Evolutionary conservation across 495 filamentous ascomycete genomes (phyloP).

Genomic region (Ascodesmis nigricans): DNA sequence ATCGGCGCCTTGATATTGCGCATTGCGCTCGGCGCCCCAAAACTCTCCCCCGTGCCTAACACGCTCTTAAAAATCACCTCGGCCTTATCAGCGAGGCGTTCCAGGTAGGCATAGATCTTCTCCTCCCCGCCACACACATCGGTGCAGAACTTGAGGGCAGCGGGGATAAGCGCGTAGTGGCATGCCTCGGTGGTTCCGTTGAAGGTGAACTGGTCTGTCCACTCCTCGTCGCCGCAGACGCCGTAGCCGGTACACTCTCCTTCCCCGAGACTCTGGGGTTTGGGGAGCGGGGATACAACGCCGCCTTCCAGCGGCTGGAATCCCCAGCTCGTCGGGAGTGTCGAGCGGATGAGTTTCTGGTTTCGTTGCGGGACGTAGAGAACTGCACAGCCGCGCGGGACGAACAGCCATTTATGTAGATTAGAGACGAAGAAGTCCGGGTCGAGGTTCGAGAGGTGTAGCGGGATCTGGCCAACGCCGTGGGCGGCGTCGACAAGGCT

Average conservation of each 20-base stretch:
- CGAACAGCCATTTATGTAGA: slow-evolving; percentile 79
- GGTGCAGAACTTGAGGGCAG: slow-evolving; percentile 43
- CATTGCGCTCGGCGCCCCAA: slow-evolving; percentile 24
- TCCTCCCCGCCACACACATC: slow-evolving; percentile 55
- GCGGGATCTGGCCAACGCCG: slow-evolving; percentile 45
- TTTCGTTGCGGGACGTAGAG: slow-evolving; percentile 56
- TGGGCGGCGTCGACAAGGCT: slow-evolving; percentile 40
- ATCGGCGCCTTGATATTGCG: slow-evolving; percentile 58
- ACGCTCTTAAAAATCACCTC: slow-evolving; percentile 35
- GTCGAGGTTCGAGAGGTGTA: slow-evolving; percentile 40
- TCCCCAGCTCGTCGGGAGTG: slow-evolving; percentile 49
- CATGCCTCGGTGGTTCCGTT: slow-evolving; percentile 51
- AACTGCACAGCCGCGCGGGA: slow-evolving; percentile 57
- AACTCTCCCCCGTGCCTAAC: slow-evolving; percentile 46
- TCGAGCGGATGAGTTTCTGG: slow-evolving; percentile 49
- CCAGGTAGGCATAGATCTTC: slow-evolving; percentile 36
- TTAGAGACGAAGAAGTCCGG: slow-evolving; percentile 74
- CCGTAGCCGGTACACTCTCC: slow-evolving; percentile 15
- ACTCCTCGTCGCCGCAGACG: slow-evolving; percentile 19
- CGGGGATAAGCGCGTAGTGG: slow-evolving; percentile 47
- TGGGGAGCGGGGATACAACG: background rate
- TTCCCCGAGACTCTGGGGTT: too few relatives aligned
- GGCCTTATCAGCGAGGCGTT: slow-evolving; percentile 34
- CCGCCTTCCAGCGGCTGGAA: slow-evolving; percentile 24
- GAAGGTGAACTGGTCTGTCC: slow-evolving; percentile 54